Evolutionary conservation across 257 asterid genomes (phyloP).

Genomic region (Ballota nigra): DNA sequence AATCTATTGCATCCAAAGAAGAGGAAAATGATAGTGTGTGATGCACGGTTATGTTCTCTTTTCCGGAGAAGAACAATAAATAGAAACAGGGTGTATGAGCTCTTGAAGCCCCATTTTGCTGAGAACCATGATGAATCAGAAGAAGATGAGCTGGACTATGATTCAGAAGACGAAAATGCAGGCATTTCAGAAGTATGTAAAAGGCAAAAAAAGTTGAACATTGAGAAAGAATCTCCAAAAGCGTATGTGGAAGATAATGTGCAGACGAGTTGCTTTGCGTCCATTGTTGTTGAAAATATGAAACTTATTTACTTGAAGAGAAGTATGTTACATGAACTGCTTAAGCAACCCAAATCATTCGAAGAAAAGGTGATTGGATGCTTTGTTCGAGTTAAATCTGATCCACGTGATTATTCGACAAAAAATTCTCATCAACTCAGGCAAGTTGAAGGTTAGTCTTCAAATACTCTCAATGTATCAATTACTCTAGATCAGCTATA

Average conservation of each 20-base stretch:
- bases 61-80: constrained; percentile 45
- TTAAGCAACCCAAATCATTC: constrained; percentile 53
- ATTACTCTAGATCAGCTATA: constrained; percentile 8
- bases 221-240: constrained; percentile 28
- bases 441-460: constrained; percentile 73
- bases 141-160: constrained; percentile 40
- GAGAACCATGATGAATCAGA: constrained; percentile 54
- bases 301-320: constrained; percentile 78
- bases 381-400: constrained; percentile 58
- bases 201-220: constrained; percentile 31
- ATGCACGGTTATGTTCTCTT: constrained; percentile 44
- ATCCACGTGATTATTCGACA: constrained; percentile 42
- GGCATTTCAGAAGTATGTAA: constrained; percentile 22
- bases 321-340: constrained; percentile 55
- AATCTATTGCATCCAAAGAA: constrained; percentile 48
- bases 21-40: constrained; percentile 56
- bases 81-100: constrained; percentile 42
- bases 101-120: constrained; percentile 60
- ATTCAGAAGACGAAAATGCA: constrained; percentile 29
- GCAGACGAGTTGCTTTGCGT: constrained; percentile 46
- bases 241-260: constrained; percentile 23
- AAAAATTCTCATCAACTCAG: constrained; percentile 52
- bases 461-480: constrained; percentile 11
- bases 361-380: constrained; percentile 71
- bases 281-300: constrained; percentile 56